Evolutionary conservation across 2,329 filamentous ascomycete genomes (phyloP).

Genomic region (Aspergillus arachidicola): DNA sequence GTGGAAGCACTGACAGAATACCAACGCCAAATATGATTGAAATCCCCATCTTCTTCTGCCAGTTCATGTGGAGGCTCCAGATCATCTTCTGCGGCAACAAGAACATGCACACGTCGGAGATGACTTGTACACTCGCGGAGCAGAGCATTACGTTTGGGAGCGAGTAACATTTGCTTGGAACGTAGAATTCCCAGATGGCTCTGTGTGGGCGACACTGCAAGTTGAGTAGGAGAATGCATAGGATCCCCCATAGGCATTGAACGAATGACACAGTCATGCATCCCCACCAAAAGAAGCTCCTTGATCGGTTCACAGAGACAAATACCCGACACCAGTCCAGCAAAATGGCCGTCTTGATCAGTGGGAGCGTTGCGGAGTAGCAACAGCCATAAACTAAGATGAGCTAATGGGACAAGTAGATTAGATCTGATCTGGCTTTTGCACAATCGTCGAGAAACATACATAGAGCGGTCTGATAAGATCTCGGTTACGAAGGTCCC

Average conservation of each 20-base stretch:
- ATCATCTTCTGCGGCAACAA: slow-evolving; percentile 40
- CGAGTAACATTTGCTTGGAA: slow-evolving; percentile 36
- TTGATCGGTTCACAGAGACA: slow-evolving; percentile 27
- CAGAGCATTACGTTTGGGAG: slow-evolving; percentile 30
- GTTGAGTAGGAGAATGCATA: slow-evolving; percentile 36
- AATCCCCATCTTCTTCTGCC: slow-evolving; percentile 35
- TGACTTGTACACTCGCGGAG: slow-evolving; percentile 36
- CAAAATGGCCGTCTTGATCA: slow-evolving; percentile 47
- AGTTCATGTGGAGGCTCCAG: slow-evolving; percentile 35
- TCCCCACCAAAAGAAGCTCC: slow-evolving; percentile 40
- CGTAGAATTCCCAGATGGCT: slow-evolving; percentile 38
- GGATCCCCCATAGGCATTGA: slow-evolving; percentile 34
- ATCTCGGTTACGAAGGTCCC: slow-evolving; percentile 21
- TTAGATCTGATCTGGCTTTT: background rate
- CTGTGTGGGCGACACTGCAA: slow-evolving; percentile 37
- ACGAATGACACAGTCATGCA: slow-evolving; percentile 33
- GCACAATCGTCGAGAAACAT: background rate
- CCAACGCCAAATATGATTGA: slow-evolving; percentile 37
- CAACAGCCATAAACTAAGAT: slow-evolving; percentile 38
- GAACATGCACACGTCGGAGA: slow-evolving; percentile 37
- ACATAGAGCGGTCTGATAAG: slow-evolving; percentile 21
- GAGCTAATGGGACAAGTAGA: background rate
- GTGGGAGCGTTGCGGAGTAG: slow-evolving; percentile 42
- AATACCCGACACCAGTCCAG: slow-evolving; percentile 49
- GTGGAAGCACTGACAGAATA: slow-evolving; percentile 30